Evolutionary conservation across 2,329 filamentous ascomycete species (phyloP).

Genomic region (Nothophoma quercina): DNA sequence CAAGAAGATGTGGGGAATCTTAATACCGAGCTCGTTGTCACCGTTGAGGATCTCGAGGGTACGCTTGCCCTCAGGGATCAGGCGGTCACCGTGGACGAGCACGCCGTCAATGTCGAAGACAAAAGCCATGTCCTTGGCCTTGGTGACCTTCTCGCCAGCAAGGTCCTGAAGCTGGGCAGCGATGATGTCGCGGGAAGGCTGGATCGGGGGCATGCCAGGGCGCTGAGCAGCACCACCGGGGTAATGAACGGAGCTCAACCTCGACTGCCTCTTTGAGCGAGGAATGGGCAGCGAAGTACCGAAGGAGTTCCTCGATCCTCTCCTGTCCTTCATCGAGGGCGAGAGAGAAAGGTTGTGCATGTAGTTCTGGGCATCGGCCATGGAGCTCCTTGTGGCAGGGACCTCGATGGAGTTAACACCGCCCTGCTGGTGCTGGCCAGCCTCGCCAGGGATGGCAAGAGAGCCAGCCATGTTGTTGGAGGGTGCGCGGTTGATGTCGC

Average conservation of each 20-base stretch:
- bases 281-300: slow-evolving; percentile 77
- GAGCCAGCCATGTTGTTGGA: slow-evolving; percentile 34
- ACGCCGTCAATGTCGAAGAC: slow-evolving; percentile 82
- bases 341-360: slow-evolving; percentile 76
- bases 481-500: slow-evolving; percentile 28
- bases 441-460: slow-evolving; percentile 42
- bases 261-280: slow-evolving; percentile 71
- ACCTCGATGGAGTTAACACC: slow-evolving; percentile 67
- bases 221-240: slow-evolving; percentile 56
- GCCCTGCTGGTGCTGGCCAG: slow-evolving; percentile 36
- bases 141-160: slow-evolving; percentile 68
- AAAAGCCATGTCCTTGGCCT: slow-evolving; percentile 82
- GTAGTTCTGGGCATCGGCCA: slow-evolving; percentile 71
- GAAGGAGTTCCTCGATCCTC: slow-evolving; percentile 78
- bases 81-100: slow-evolving; percentile 73
- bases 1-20: slow-evolving; percentile 77
- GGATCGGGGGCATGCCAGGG: slow-evolving; percentile 66
- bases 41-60: slow-evolving; percentile 76
- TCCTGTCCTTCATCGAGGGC: slow-evolving; percentile 72
- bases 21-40: slow-evolving; percentile 79
- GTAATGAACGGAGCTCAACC: slow-evolving; percentile 68
- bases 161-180: slow-evolving; percentile 75
- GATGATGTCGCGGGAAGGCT: slow-evolving; percentile 71
- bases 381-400: slow-evolving; percentile 71
- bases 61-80: slow-evolving; percentile 72